Evolutionary conservation across 345 rosid species (phyloP).

Genomic region (Microcos paniculata): DNA sequence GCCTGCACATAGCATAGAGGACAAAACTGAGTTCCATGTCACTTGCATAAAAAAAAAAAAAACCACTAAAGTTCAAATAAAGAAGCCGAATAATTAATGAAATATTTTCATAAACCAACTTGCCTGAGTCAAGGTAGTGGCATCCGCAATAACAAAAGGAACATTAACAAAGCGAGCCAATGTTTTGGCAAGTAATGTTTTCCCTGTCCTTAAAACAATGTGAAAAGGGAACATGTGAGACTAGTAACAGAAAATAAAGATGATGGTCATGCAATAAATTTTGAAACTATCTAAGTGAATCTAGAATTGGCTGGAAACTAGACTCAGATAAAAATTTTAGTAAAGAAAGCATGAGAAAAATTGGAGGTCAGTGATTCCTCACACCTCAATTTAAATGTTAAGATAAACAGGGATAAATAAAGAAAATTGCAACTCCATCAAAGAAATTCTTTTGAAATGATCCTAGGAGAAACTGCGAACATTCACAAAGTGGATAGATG

Average conservation of each 20-base stretch:
- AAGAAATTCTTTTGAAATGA: not conserved
- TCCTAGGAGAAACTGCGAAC: not conserved
- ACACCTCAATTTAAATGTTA: not conserved
- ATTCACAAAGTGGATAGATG: not conserved
- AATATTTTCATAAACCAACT: constrained; percentile 23
- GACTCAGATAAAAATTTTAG: not conserved
- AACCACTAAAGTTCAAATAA: constrained; percentile 2
- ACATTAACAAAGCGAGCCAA: constrained; percentile 97
- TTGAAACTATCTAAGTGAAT: not conserved
- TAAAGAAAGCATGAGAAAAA: not conserved
- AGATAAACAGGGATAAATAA: not conserved
- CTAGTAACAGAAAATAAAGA: constrained; percentile 18
- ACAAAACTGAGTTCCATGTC: constrained; percentile 1
- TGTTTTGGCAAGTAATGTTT: constrained; percentile 95
- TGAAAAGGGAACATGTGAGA: constrained; percentile 38
- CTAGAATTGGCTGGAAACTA: not conserved
- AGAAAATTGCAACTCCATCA: not conserved
- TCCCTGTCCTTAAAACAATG: constrained; percentile 88
- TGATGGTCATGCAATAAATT: not conserved
- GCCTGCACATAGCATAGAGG: constrained; percentile 61
- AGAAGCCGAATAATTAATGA: not conserved
- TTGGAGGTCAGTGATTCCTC: not conserved
- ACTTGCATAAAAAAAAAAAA: not conserved
- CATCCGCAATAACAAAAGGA: constrained; percentile 94
- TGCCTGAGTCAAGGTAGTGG: constrained; percentile 98